phyloP scores from a whole-genome alignment of 2,329 filamentous ascomycete species.

The Pseudogymnoascus sp. region DNA sequence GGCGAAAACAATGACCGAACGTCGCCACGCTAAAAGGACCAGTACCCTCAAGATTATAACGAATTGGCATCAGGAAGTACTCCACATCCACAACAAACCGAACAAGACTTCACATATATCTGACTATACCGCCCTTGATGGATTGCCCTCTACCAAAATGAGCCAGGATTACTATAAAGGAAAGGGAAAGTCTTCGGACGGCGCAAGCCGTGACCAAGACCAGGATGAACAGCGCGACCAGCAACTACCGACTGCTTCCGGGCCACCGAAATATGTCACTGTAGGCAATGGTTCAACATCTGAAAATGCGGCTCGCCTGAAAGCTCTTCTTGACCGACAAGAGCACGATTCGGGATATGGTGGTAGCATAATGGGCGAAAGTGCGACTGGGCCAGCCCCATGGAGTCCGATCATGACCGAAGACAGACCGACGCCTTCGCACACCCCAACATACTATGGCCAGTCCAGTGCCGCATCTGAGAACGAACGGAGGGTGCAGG shows the following conservation, averaged over 20 bases:
- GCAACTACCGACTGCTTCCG: constrained; percentile 11
- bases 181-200: constrained; percentile 37
- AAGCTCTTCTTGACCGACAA: constrained; percentile 61
- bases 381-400: constrained; percentile 35
- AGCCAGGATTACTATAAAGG: constrained; percentile 52
- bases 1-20: constrained; percentile 6
- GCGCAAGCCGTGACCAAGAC: neutral
- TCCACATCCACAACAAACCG: constrained; percentile 15
- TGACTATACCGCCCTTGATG: constrained; percentile 12
- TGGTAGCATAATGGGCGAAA: constrained; percentile 65
- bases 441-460: constrained; percentile 28
- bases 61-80: neutral
- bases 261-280: constrained; percentile 69
- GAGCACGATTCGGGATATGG: constrained; percentile 90
- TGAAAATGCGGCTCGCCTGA: constrained; percentile 71
- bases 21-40: constrained; percentile 1
- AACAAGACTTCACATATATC: constrained; percentile 32
- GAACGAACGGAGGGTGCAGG: constrained; percentile 60
- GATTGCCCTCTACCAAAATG: constrained; percentile 36
- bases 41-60: constrained; percentile 8
- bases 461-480: constrained; percentile 38
- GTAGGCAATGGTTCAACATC: constrained; percentile 77
- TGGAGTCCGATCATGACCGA: constrained; percentile 42
- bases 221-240: neutral
- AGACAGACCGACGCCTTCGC: constrained; percentile 38